phyloP scores from a whole-genome alignment of 2,329 filamentous ascomycete genomes.

The Penicillium sp. region DNA sequence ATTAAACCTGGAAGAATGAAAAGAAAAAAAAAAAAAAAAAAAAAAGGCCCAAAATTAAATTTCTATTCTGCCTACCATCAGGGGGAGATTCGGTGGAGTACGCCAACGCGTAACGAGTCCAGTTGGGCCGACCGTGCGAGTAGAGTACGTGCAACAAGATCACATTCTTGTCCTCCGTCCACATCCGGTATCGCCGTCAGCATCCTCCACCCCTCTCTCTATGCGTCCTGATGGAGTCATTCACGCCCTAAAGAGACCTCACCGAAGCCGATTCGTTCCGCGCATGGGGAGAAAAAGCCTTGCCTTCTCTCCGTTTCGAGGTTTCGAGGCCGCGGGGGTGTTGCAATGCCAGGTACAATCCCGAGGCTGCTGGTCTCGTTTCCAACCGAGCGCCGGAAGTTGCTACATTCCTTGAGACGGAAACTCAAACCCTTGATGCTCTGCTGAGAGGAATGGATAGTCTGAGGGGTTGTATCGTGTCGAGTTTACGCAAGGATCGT shows the following conservation, averaged over 20 bases:
- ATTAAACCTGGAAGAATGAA: not conserved
- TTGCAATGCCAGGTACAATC: not conserved
- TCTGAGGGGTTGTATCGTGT: not conserved
- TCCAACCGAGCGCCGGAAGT: not conserved
- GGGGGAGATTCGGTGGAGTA: not conserved
- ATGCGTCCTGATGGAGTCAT: not conserved
- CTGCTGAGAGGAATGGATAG: not conserved
- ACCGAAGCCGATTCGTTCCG: slow-evolving; percentile 10
- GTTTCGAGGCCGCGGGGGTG: not conserved
- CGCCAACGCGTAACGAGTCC: not conserved
- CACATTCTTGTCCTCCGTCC: not conserved
- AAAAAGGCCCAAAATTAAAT: not conserved
- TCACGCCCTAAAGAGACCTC: not conserved
- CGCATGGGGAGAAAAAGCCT: slow-evolving; percentile 1
- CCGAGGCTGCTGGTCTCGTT: not conserved
- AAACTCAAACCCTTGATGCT: not conserved
- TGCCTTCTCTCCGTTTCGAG: not conserved
- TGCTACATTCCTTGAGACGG: not conserved
- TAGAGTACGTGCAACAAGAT: not conserved
- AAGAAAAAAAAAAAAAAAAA: too few species aligned
- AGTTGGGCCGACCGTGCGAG: not conserved
- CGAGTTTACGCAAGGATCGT: not conserved
- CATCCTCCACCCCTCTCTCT: not conserved
- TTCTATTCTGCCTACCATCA: not conserved
- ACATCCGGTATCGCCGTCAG: not conserved